Conservation (phyloP, 2,329 filamentous ascomycete genomes). For the Daldinia sp. region DNA sequence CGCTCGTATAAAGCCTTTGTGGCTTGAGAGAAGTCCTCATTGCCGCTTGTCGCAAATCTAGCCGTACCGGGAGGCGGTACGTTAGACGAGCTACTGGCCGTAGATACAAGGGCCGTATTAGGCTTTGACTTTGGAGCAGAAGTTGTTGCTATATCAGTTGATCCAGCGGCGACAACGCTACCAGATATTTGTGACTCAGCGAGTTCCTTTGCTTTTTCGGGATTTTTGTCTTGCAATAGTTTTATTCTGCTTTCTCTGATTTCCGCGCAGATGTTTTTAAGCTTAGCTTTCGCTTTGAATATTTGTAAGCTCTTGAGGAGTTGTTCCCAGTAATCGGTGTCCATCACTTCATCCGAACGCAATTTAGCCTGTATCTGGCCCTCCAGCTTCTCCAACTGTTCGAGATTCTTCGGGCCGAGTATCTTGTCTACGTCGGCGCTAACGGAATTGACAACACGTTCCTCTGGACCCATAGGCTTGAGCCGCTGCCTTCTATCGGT, state of each 20-base stretch:
- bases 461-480: slow-evolving; percentile 71
- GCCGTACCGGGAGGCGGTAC: slow-evolving; percentile 67
- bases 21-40: slow-evolving; percentile 86
- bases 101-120: slow-evolving; percentile 36
- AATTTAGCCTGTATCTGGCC: slow-evolving; percentile 88
- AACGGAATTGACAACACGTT: slow-evolving; percentile 83
- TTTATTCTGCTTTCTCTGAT: slow-evolving; percentile 78
- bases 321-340: slow-evolving; percentile 98
- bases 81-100: slow-evolving; percentile 54
- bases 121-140: slow-evolving; percentile 47
- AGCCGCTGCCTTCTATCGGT: slow-evolving; percentile 78
- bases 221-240: slow-evolving; percentile 74
- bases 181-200: slow-evolving; percentile 56
- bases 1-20: slow-evolving; percentile 92
- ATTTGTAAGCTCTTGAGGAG: slow-evolving; percentile 85
- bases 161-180: slow-evolving; percentile 54
- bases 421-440: slow-evolving; percentile 89
- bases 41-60: slow-evolving; percentile 75
- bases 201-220: slow-evolving; percentile 69
- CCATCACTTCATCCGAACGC: slow-evolving; percentile 88
- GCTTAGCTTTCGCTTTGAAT: slow-evolving; percentile 90
- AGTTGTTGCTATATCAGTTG: slow-evolving; percentile 41
- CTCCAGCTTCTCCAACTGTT: slow-evolving; percentile 88
- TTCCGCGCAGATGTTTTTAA: slow-evolving; percentile 81
- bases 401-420: slow-evolving; percentile 83